Evolutionary conservation across 1,139 yeast genomes (phyloP).

Genomic region (Petasospora rhodanensis): DNA sequence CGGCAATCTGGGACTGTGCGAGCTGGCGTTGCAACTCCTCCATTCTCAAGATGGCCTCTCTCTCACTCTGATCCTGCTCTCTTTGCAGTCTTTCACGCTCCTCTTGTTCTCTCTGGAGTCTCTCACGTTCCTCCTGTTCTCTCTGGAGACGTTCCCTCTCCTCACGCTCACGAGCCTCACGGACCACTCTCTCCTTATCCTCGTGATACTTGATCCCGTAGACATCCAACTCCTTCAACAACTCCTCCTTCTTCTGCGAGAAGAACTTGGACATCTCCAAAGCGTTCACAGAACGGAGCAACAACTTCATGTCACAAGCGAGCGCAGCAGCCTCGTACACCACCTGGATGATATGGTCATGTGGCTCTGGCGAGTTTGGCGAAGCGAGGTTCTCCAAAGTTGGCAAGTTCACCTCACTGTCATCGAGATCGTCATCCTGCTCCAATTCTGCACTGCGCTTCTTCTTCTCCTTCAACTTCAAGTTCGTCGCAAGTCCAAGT

Average conservation of each 20-base stretch:
- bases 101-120: too few species aligned
- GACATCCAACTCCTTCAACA: slow-evolving; percentile 17
- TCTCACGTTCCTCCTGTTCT: slow-evolving; percentile 1
- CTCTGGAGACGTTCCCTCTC: neutral
- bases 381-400: slow-evolving; percentile 53
- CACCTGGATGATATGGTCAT: slow-evolving; percentile 49
- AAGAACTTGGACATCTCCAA: slow-evolving; percentile 49
- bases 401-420: slow-evolving; percentile 20
- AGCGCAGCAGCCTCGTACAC: slow-evolving; percentile 57
- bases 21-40: too few species aligned
- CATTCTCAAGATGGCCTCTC: too few species aligned
- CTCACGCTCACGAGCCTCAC: neutral
- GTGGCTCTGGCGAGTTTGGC: slow-evolving; percentile 48
- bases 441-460: slow-evolving; percentile 1
- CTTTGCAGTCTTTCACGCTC: too few species aligned
- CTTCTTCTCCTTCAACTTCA: slow-evolving; percentile 12
- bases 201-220: slow-evolving; percentile 4
- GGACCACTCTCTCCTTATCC: neutral
- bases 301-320: slow-evolving; percentile 58
- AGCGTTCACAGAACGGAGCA: slow-evolving; percentile 60
- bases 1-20: too few species aligned
- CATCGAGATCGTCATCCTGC: slow-evolving; percentile 12
- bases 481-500: slow-evolving; percentile 19
- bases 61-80: too few species aligned
- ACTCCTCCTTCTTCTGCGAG: slow-evolving; percentile 33